Conservation (phyloP, 1,139 yeast genomes). For the Yamadazyma conglobata region DNA sequence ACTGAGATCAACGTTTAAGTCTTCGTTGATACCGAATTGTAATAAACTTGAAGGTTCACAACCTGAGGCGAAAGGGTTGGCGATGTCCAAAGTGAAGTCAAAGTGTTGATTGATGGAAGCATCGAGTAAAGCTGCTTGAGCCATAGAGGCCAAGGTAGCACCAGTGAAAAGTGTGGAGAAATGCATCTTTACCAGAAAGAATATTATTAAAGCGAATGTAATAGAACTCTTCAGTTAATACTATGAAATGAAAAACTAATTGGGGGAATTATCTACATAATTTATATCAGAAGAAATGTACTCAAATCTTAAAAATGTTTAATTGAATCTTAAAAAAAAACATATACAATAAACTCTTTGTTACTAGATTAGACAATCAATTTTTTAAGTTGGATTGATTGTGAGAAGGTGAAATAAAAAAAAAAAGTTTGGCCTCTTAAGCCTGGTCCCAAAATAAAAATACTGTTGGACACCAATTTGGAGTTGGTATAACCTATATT, state of each 20-base stretch:
- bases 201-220: constrained; percentile 11
- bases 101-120: constrained; percentile 11
- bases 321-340: too few relatives aligned
- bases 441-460: too few relatives aligned
- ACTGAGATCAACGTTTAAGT: constrained; percentile 10
- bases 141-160: constrained; percentile 13
- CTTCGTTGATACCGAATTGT: constrained; percentile 12
- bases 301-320: too few relatives aligned
- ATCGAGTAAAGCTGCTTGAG: constrained; percentile 10
- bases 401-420: too few relatives aligned
- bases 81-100: constrained; percentile 14
- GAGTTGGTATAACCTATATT: too few relatives aligned
- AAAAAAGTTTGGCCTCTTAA: too few relatives aligned
- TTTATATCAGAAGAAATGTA: too few relatives aligned
- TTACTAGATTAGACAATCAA: too few relatives aligned
- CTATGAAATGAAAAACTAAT: background rate
- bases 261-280: background rate
- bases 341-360: too few relatives aligned
- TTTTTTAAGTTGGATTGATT: too few relatives aligned
- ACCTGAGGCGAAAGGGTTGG: constrained; percentile 6
- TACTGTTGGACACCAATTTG: too few relatives aligned
- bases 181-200: constrained; percentile 10
- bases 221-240: constrained; percentile 1
- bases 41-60: constrained; percentile 12
- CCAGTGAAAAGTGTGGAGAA: constrained; percentile 13